A percentile compares a stretch with the other conserved stretches of the same genome.
phyloP scores from a whole-genome alignment of 1,284 basidiomycete genomes.

The Cutaneotrichosporon cyanovorans region DNA sequence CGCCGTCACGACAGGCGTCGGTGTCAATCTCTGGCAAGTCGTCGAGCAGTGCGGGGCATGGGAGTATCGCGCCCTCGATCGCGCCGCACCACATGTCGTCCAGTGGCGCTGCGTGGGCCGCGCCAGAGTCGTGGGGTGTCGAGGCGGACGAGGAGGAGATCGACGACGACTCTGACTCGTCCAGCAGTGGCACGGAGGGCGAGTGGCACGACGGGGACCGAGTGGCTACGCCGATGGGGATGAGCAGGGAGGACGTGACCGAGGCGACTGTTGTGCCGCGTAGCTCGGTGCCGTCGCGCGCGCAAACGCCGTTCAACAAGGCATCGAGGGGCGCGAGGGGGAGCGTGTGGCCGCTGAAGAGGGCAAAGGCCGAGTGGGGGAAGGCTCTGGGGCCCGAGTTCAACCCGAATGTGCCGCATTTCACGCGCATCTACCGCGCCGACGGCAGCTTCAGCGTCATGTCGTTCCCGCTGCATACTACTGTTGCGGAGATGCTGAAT shows the following conservation, averaged over 20 bases:
- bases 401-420: slow-evolving; percentile 29
- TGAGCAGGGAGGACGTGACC: no score
- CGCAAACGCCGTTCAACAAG: background rate
- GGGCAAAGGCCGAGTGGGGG: background rate
- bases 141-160: slow-evolving; percentile 45
- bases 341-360: slow-evolving; percentile 3
- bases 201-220: slow-evolving; percentile 20
- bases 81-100: slow-evolving; percentile 10
- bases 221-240: background rate
- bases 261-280: background rate
- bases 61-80: slow-evolving; percentile 3
- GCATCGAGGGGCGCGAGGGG: background rate
- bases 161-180: slow-evolving; percentile 21
- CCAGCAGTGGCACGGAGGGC: slow-evolving; percentile 27
- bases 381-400: slow-evolving; percentile 16
- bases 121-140: slow-evolving; percentile 52
- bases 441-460: slow-evolving; percentile 69
- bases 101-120: slow-evolving; percentile 46
- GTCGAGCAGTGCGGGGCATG: background rate
- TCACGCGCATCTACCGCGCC: slow-evolving; percentile 67
- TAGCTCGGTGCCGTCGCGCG: background rate
- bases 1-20: slow-evolving; percentile 3
- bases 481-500: slow-evolving; percentile 62
- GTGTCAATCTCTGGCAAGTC: background rate
- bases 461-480: slow-evolving; percentile 58